These are phyloP conservation scores for Hypoxylon perforatum DNA, from an alignment of 495 filamentous ascomycete species.

Conservation along the genomic window DNA sequence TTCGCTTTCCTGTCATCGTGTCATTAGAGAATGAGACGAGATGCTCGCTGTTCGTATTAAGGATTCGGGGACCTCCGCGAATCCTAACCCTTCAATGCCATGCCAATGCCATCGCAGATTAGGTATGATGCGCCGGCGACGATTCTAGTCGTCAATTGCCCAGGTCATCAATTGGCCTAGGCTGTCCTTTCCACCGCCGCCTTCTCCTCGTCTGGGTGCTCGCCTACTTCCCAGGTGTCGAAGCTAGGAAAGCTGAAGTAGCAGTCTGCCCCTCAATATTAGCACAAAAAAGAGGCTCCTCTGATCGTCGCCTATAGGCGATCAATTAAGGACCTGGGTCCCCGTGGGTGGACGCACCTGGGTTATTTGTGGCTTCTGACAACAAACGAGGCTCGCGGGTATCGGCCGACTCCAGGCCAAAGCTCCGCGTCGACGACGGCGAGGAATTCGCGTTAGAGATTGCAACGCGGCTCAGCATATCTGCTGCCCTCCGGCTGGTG, in stretches of 20 bases:
- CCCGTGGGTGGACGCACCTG: constrained; percentile 31
- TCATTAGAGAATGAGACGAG: constrained; percentile 24
- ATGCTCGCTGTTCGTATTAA: constrained; percentile 2
- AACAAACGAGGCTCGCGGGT: constrained; percentile 45
- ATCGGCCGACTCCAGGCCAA: constrained; percentile 49
- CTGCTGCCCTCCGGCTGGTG: constrained; percentile 58
- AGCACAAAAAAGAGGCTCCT: constrained; percentile 8
- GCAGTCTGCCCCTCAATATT: constrained; percentile 45
- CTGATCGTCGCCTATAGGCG: neutral
- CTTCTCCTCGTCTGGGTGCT: constrained; percentile 52
- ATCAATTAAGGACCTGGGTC: no score
- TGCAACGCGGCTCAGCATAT: constrained; percentile 63
- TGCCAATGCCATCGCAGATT: constrained; percentile 9
- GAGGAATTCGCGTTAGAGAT: constrained; percentile 56
- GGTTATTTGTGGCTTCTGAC: constrained; percentile 44
- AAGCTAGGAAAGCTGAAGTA: constrained; percentile 70
- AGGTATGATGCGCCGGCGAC: neutral
- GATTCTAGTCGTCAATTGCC: no score
- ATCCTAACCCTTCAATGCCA: constrained; percentile 13
- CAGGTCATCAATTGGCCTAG: constrained; percentile 22
- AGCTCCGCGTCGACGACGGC: constrained; percentile 48
- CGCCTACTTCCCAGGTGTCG: constrained; percentile 57
- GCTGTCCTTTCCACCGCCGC: constrained; percentile 22
- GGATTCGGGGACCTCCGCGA: constrained; percentile 31
- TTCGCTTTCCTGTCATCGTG: constrained; percentile 19